phyloP scores from a whole-genome alignment of 1,139 yeast genomes.

The Debaryomyces singareniensis region DNA sequence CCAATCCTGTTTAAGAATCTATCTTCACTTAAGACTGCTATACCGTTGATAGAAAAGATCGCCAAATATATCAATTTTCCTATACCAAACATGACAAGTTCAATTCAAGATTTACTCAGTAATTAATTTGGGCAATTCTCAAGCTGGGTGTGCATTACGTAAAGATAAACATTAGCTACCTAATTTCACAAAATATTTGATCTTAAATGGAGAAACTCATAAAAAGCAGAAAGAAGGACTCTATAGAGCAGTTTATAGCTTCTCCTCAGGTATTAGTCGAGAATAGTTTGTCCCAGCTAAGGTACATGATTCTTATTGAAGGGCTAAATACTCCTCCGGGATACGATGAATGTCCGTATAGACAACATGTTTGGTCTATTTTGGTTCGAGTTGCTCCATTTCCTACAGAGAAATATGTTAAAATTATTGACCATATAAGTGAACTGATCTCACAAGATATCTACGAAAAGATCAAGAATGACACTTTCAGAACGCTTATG shows the following conservation, averaged over 20 bases:
- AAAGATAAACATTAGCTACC: too few species aligned
- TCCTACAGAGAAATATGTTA: conserved; percentile 46
- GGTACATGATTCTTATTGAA: conserved; percentile 73
- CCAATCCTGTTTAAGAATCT: conserved; percentile 43
- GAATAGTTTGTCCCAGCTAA: conserved; percentile 68
- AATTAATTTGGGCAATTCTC: too few species aligned
- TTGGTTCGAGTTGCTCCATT: conserved; percentile 59
- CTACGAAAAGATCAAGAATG: conserved; percentile 72
- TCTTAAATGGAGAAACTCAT: conserved; percentile 1
- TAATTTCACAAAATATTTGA: too few species aligned
- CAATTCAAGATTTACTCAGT: too few species aligned
- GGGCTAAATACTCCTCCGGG: conserved; percentile 56
- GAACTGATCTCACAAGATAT: conserved; percentile 35
- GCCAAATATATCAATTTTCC: conserved; percentile 39
- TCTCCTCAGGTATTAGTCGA: conserved; percentile 58
- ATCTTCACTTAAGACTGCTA: conserved; percentile 44
- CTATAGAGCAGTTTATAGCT: conserved; percentile 58
- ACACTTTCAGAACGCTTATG: conserved; percentile 80
- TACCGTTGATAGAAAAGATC: conserved; percentile 35
- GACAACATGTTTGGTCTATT: conserved; percentile 80
- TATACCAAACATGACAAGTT: conserved; percentile 41
- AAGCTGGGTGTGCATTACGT: too few species aligned
- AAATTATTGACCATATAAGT: conserved; percentile 53
- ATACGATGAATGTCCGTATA: conserved; percentile 54
- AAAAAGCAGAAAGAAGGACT: conserved; percentile 52